phyloP scores from a whole-genome alignment of 2,329 filamentous ascomycete genomes.

The Colletotrichum abscissum region DNA sequence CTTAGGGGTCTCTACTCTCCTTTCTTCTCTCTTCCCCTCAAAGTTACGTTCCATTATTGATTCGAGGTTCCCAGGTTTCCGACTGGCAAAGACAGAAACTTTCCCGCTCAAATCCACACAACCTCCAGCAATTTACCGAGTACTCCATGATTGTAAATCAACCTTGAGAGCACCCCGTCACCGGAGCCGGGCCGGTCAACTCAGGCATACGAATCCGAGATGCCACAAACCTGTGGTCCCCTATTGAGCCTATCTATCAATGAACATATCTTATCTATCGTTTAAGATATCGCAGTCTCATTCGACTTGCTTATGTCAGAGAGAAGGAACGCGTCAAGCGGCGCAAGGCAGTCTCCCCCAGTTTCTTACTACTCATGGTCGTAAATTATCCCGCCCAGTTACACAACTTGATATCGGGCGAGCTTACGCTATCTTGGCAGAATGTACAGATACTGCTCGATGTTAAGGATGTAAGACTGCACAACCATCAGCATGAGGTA shows the following conservation, averaged over 20 bases:
- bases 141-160: neutral
- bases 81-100: neutral
- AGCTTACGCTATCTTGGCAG: neutral
- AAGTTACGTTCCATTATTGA: constrained; percentile 13
- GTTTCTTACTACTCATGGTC: neutral
- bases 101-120: neutral
- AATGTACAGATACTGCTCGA: neutral
- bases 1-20: neutral
- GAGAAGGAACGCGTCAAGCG: neutral
- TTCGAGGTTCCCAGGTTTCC: neutral
- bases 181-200: constrained; percentile 13
- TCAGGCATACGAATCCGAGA: neutral
- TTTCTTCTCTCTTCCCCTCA: neutral
- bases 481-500: neutral
- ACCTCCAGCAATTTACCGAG: neutral
- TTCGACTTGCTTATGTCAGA: neutral
- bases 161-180: constrained; percentile 18
- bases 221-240: neutral
- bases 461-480: too few species aligned
- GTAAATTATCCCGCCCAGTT: neutral
- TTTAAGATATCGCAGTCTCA: neutral
- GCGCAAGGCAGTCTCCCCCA: neutral
- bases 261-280: neutral
- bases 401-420: neutral
- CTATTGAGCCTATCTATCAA: neutral